Evolutionary conservation across 108 stramenopile species (phyloP), one percentile per base, ranked within the genome.

Genomic region (Seminavis robusta): DNA sequence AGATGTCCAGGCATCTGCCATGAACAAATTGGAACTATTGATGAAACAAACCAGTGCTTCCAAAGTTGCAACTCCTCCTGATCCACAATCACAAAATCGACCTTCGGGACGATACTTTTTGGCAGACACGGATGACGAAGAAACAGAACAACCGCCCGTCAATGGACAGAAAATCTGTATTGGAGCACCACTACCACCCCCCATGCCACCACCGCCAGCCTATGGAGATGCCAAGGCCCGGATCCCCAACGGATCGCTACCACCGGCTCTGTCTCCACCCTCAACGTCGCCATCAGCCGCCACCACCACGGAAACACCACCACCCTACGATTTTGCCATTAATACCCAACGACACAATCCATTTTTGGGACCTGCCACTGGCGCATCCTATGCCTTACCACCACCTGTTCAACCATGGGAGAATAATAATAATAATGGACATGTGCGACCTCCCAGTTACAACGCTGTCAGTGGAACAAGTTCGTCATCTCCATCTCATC

Each of bases 11-110:
- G 63, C 56, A 52, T 69, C 67, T 3, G 74, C 74, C 25, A 27
- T 69, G 42, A 60, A 63, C 10, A 76, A 76, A 40, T 44, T 76
- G 13, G 54, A 65, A 48, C 53, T 48, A n/a, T 39, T 72, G n/a
- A n/a, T n/a, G 38, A 56, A 36, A 47, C n/a, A n/a, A n/a, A n/a
- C n/a, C n/a, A n/a, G n/a, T n/a, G n/a, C n/a, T n/a, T n/a, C n/a
- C n/a, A n/a, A n/a, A n/a, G n/a, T n/a, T n/a, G n/a, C n/a, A n/a
- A n/a, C n/a, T 45, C 44, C 44, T n/a, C 17, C 44, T 7, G 44
- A 17, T 8, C n/a, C 10, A 17, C n/a, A 45, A 45, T 8, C 44
- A 8, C 8, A 7, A 8, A 9, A n/a, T 16, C 44, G n/a, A 17
- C 26, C 40, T 23, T 56, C 55, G 4, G 25, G 41, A 20, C n/a